These are phyloP conservation scores for Nannochloropsis granulata DNA, from an alignment of 108 stramenopile species.

Conservation along the genomic window DNA sequence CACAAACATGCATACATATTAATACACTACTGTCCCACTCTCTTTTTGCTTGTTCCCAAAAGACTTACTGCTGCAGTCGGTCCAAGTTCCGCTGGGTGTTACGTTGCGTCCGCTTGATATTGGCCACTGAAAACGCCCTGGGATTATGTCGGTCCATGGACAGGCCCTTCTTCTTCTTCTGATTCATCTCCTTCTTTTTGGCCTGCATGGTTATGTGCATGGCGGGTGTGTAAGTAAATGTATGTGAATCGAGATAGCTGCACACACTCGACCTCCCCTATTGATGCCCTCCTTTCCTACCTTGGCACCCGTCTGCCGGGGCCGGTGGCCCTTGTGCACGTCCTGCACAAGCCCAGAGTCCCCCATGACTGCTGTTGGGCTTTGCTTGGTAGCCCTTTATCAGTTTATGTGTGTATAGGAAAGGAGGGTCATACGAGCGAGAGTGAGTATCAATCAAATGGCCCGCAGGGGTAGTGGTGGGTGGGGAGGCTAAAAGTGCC, in stretches of 20 bases:
- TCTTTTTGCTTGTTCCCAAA: neutral
- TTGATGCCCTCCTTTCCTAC: neutral
- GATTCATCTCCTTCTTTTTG: conserved; percentile 54
- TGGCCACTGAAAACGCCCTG: conserved; percentile 86
- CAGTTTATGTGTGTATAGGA: neutral
- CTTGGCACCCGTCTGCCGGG: neutral
- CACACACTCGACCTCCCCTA: too few species aligned
- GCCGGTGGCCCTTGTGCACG: neutral
- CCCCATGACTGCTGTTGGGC: neutral
- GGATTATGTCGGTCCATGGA: conserved; percentile 60
- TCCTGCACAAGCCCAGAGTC: neutral
- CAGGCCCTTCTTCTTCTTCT: conserved; percentile 50
- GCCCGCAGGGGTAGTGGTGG: neutral
- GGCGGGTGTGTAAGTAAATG: too few species aligned
- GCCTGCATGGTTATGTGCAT: neutral
- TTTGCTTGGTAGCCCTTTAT: neutral
- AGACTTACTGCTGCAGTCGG: conserved; percentile 70
- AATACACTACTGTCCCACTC: neutral
- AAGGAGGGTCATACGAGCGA: neutral
- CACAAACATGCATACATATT: too few species aligned
- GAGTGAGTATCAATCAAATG: neutral
- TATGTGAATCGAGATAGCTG: too few species aligned
- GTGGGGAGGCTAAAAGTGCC: neutral
- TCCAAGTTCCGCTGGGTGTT: conserved; percentile 89
- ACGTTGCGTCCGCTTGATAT: conserved; percentile 73